phyloP scores from a whole-genome alignment of 176 grass and related monocot species.

The Eragrostis nindensis region DNA sequence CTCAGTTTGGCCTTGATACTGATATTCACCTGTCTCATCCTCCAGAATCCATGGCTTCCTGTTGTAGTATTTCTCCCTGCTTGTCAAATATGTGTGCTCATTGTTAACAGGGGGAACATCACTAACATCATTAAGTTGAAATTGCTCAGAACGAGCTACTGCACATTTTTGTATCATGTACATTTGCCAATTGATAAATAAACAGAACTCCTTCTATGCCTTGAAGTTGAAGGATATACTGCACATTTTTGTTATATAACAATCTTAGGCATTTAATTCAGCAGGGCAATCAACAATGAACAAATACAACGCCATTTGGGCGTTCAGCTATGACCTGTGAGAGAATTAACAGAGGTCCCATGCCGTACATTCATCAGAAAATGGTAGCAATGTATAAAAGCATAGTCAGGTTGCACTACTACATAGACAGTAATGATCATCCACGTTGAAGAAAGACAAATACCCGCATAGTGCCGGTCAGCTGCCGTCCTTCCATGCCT shows the following conservation, averaged over 20 bases:
- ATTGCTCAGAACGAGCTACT: constrained; percentile 10
- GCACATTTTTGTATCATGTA: constrained; percentile 19
- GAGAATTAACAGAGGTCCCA: not conserved
- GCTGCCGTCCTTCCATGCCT: constrained; percentile 60
- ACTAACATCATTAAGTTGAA: constrained; percentile 7
- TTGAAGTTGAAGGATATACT: not conserved
- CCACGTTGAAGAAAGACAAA: constrained; percentile 1
- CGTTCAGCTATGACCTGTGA: not conserved
- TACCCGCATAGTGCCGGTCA: constrained; percentile 69
- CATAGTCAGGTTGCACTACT: not conserved
- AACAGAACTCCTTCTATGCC: not conserved
- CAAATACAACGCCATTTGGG: not conserved
- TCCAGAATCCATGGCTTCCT: constrained; percentile 86
- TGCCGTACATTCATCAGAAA: not conserved
- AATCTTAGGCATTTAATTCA: not conserved
- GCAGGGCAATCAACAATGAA: too few species aligned
- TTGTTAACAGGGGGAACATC: constrained; percentile 6
- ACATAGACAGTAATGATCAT: constrained; percentile 7
- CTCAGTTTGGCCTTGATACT: constrained; percentile 74
- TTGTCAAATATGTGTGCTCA: constrained; percentile 31
- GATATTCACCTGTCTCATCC: constrained; percentile 75
- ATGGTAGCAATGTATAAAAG: not conserved
- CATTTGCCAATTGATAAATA: constrained; percentile 14
- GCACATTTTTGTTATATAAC: not conserved
- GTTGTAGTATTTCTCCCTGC: constrained; percentile 68